A percentile compares a stretch with the other conserved stretches of the same genome.
Conservation (phyloP, 2,329 filamentous ascomycete species). For the Xylariaceae sp. region DNA sequence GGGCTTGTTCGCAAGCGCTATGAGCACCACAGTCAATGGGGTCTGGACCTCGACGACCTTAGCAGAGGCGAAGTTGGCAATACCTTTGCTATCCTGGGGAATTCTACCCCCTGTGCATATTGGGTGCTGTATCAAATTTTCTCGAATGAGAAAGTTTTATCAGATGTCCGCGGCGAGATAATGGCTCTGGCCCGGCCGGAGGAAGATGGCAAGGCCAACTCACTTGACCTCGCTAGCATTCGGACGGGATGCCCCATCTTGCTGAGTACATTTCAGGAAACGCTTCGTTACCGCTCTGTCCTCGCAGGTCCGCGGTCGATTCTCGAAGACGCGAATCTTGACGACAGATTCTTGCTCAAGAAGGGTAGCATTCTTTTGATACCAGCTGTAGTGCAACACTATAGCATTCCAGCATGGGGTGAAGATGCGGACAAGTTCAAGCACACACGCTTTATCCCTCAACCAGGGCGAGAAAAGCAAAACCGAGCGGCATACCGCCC, state of each 20-base stretch:
- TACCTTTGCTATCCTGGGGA: conserved; percentile 23
- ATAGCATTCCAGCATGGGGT: conserved; percentile 9
- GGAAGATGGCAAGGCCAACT: conserved; percentile 5
- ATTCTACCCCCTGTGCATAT: not conserved
- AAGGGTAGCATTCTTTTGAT: conserved; percentile 22
- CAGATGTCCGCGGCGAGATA: conserved; percentile 22
- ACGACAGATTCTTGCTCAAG: conserved; percentile 19
- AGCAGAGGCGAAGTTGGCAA: conserved; percentile 26
- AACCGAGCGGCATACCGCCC: conserved; percentile 5
- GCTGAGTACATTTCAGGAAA: conserved; percentile 30
- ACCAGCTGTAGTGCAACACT: conserved; percentile 15
- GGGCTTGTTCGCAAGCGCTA: conserved; percentile 21
- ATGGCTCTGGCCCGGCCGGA: conserved; percentile 10
- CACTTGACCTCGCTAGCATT: conserved; percentile 22
- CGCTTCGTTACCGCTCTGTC: conserved; percentile 24
- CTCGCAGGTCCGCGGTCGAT: conserved; percentile 21
- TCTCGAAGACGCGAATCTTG: conserved; percentile 24
- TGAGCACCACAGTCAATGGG: conserved; percentile 21
- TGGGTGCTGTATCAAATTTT: conserved; percentile 21
- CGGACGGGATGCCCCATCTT: conserved; percentile 26
- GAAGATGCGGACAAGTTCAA: conserved; percentile 7
- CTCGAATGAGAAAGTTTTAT: conserved; percentile 19
- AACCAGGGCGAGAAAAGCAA: not conserved
- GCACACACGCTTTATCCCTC: conserved; percentile 8
- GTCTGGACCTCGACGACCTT: conserved; percentile 21